Base-by-base conservation (phyloP, 2,329 filamentous ascomycete genomes). In the Plectosphaerella plurivora region DNA sequence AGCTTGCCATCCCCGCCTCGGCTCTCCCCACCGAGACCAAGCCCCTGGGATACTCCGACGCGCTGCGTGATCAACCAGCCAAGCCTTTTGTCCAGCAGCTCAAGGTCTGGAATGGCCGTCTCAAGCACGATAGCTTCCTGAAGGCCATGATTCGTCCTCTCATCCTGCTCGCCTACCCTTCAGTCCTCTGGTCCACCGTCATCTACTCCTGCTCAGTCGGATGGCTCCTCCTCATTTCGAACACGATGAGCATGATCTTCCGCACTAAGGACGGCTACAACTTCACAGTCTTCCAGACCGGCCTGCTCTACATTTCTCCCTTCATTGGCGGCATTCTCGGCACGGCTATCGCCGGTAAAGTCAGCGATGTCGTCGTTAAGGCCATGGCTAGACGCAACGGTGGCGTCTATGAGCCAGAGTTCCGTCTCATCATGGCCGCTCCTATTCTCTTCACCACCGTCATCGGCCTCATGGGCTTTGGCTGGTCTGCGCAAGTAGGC, bases 211-310 rank as follows among this genome's bases (percentile, higher is more conserved):
- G 94, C 60, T 94, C 91, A 0, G 82, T 97, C 7, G 93, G 93
- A 37, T 97, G 93, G 94, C 79, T 97, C 25, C 97, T 97, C 59
- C 91, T 97, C 44, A 81, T 97, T 2, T 96, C 91, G 1, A 92
- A 97, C 68, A 88, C 88, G 0, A 84, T 97, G 3, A 82, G 90
- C 0, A 78, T 87, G 53, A 88, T 97, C 55, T 97, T 90, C 68
- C 83, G 88, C 37, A 76, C 83, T 51, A 73, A 76, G 0, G 73
- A 79, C 0, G 77, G 76, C 0, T 97, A 97, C 73, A 82, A 92
- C 59, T 97, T 97, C 66, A 84, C 80, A 22, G 80, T 90, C 0
- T 73, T 97, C 0, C 86, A 90, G 56, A 88, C 89, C 0, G 93
- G 93, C 8, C 76, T 97, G 1, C 82, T 97, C 1, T 97, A 97